Base-by-base conservation (phyloP, 2,329 filamentous ascomycete species). In the Calonectria pseudoturangicola region DNA sequence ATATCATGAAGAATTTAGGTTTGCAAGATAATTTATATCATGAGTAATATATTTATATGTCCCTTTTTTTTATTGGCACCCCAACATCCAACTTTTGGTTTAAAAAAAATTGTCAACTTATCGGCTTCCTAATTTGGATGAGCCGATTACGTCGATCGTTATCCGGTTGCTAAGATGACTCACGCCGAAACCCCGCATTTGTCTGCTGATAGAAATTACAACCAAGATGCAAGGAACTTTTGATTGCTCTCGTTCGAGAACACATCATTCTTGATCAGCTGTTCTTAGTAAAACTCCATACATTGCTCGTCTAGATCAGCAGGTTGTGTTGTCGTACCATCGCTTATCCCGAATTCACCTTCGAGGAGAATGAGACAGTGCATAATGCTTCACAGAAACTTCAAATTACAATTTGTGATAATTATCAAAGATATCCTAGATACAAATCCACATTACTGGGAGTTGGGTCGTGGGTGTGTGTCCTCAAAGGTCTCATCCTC, bases 131-230 rank as follows among this genome's bases (percentile, higher is more conserved):
- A 25, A 41, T 41, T 15, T 41, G 36, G 39, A 60, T 18, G 54
- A 25, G 54, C 36, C 16, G 54, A 27, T 60, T 27, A 60, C 21
- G 21, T 16, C 39, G 21, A 43, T 41, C 36, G 13, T 60, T 41
- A n/a, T n/a, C 33, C 8, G 15, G n/a, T 13, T 60, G 16, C 16
- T 18, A 27, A n/a, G 54, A 39, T 60, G 54, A 60, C 30, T 60
- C 54, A 60, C 36, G 54, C 54, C 54, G 54, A 15, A 4, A 60
- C 54, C 54, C 54, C 54, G 18, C 54, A 36, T 41, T 25, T 12
- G 41, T 8, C 18, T 43, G 4, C 13, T 41, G 33, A 60, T 60
- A 27, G 15, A 7, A 18, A 27, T 21, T 16, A 4, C n/a, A 21
- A 25, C 16, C 7, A 48, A 13, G 21, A 13, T 7, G 54, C 21